A percentile compares a stretch with the other conserved stretches of the same genome.
Conservation (phyloP, 2,329 filamentous ascomycete species). For the Falciphora oryzae region DNA sequence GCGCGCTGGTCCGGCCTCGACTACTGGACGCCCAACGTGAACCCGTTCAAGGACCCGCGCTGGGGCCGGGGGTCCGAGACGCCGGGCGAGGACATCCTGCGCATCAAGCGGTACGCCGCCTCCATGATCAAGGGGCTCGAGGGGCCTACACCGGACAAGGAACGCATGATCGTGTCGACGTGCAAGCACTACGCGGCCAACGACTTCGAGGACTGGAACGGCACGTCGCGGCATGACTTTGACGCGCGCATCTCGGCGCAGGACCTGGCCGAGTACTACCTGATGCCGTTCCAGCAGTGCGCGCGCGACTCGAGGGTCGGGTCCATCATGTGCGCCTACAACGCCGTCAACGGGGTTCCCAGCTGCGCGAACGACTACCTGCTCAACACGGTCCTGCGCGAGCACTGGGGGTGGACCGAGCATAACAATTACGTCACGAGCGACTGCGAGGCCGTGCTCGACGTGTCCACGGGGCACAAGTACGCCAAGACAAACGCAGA, state of each 20-base stretch:
- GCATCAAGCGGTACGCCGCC: constrained; percentile 17
- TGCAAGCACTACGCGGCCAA: constrained; percentile 57
- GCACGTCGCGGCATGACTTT: constrained; percentile 36
- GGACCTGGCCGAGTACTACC: constrained; percentile 63
- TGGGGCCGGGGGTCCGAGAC: constrained; percentile 54
- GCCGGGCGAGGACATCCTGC: constrained; percentile 22
- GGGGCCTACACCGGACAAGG: constrained; percentile 12
- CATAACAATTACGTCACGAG: constrained; percentile 58
- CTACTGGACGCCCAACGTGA: constrained; percentile 63
- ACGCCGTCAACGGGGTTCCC: constrained; percentile 56
- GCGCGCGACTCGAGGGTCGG: constrained; percentile 49
- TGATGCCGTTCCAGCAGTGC: constrained; percentile 60
- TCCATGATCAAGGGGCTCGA: constrained; percentile 20
- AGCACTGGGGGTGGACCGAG: constrained; percentile 59
- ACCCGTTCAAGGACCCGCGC: constrained; percentile 55
- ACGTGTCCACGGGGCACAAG: constrained; percentile 1
- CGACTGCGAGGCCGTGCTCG: constrained; percentile 57
- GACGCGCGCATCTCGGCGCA: constrained; percentile 45
- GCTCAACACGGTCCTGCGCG: constrained; percentile 55
- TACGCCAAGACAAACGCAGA: constrained; percentile 17
- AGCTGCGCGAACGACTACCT: constrained; percentile 59
- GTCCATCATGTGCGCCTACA: constrained; percentile 59
- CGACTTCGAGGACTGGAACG: constrained; percentile 39
- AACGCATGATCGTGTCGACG: constrained; percentile 28
- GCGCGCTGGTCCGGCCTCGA: constrained; percentile 33